A percentile compares a stretch with the other conserved stretches of the same genome.
These are phyloP conservation scores for Aspergillus piperis DNA, from an alignment of 2,329 filamentous ascomycete genomes.

Conservation along the genomic window DNA sequence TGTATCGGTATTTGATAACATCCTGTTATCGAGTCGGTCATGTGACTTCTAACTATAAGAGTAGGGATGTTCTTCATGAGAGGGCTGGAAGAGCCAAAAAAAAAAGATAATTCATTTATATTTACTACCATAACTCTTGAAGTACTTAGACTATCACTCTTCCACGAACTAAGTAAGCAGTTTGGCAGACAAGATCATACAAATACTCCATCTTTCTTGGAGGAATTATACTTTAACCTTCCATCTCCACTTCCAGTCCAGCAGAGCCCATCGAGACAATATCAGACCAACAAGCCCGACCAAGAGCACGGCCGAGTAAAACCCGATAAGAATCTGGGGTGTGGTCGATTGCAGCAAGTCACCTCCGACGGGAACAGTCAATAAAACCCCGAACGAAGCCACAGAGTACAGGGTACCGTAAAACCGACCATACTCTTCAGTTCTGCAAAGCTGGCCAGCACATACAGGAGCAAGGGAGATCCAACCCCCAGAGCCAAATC, in stretches of 20 bases:
- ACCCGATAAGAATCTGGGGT: constrained; percentile 47
- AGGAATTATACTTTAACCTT: constrained; percentile 33
- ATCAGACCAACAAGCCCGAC: constrained; percentile 33
- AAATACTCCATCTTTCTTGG: too few relatives aligned
- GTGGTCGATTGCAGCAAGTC: constrained; percentile 50
- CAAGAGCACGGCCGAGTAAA: constrained; percentile 48
- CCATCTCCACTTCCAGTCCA: constrained; percentile 43
- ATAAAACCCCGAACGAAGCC: constrained; percentile 48
- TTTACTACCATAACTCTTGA: too few relatives aligned
- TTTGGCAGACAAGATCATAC: too few relatives aligned
- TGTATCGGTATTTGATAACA: too few relatives aligned
- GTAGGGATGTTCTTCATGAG: too few relatives aligned
- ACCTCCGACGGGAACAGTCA: constrained; percentile 51
- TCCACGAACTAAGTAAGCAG: too few relatives aligned
- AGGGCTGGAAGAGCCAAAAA: too few relatives aligned
- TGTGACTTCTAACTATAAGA: too few relatives aligned
- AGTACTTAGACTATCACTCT: too few relatives aligned
- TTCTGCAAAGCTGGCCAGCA: constrained; percentile 49
- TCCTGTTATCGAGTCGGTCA: too few relatives aligned
- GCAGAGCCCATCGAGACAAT: constrained; percentile 39
- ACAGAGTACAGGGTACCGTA: constrained; percentile 53
- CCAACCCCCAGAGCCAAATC: constrained; percentile 53
- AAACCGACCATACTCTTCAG: constrained; percentile 51
- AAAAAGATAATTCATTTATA: too few relatives aligned
- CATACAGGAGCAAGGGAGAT: constrained; percentile 50